Conservation (phyloP, 2,329 filamentous ascomycete species). For the Penicillium digitatum region DNA sequence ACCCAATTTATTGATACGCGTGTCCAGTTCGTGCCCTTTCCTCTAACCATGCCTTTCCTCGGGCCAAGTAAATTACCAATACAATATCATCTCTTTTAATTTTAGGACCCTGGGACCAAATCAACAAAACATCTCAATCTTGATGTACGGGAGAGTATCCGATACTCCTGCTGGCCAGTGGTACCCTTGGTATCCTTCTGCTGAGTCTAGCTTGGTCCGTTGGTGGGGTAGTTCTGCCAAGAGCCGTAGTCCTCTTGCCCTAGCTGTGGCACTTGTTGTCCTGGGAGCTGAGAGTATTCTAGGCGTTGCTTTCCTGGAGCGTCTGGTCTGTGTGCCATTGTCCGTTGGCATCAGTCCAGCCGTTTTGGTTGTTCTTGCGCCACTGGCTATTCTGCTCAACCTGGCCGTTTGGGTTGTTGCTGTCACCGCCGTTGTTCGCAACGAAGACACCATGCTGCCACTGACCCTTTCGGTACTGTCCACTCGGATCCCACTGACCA, state of each 20-base stretch:
- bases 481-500: slow-evolving; percentile 21
- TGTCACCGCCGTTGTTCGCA: slow-evolving; percentile 10
- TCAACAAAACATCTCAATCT: too few species aligned
- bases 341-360: slow-evolving; percentile 15
- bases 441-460: slow-evolving; percentile 20
- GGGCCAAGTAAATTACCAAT: not conserved
- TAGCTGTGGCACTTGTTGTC: slow-evolving; percentile 2
- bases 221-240: slow-evolving; percentile 4
- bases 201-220: slow-evolving; percentile 1
- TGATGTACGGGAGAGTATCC: not conserved
- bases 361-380: slow-evolving; percentile 7
- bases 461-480: slow-evolving; percentile 21
- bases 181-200: slow-evolving; percentile 2
- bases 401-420: slow-evolving; percentile 1
- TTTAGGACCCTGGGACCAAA: too few species aligned
- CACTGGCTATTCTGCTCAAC: not conserved
- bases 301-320: not conserved
- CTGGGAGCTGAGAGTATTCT: slow-evolving; percentile 1
- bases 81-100: too few species aligned
- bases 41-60: slow-evolving; percentile 15
- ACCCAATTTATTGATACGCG: slow-evolving; percentile 17
- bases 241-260: slow-evolving; percentile 4
- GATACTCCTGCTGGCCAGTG: slow-evolving; percentile 4
- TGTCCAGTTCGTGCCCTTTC: slow-evolving; percentile 23
- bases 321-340: slow-evolving; percentile 9